Evolutionary conservation across 352 stramenopile species (phyloP).

Genomic region (Pelagophyceae sp.): DNA sequence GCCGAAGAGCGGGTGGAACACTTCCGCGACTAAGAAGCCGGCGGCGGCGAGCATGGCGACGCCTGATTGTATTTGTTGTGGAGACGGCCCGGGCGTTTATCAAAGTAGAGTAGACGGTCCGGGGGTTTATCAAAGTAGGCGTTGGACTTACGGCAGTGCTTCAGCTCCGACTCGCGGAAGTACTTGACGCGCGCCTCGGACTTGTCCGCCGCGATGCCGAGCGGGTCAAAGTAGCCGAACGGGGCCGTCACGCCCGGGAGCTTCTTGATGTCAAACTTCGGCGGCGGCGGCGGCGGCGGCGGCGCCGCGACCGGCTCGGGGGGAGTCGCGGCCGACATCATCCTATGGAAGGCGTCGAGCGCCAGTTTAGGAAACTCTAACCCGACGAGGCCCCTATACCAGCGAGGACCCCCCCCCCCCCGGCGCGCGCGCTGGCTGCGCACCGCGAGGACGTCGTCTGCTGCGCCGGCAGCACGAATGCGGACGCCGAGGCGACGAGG

Average conservation of each 20-base stretch:
- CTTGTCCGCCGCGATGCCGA: slow-evolving; percentile 25
- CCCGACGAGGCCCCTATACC: not conserved
- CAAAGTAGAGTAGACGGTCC: not conserved
- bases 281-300: not conserved
- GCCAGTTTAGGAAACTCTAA: not conserved
- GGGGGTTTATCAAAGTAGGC: not conserved
- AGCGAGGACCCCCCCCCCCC: not conserved
- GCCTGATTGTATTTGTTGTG: too few relatives aligned
- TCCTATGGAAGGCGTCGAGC: not conserved
- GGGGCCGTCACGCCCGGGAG: not conserved
- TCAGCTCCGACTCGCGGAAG: slow-evolving; percentile 36
- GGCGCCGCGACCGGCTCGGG: not conserved
- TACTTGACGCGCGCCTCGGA: slow-evolving; percentile 31
- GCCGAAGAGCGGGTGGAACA: slow-evolving; percentile 33
- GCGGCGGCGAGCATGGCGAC: slow-evolving; percentile 34
- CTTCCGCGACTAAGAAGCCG: slow-evolving; percentile 35
- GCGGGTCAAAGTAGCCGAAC: slow-evolving; percentile 34
- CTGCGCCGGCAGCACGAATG: not conserved
- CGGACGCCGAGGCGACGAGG: not conserved
- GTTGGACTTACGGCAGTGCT: slow-evolving; percentile 30
- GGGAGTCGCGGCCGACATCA: too few relatives aligned
- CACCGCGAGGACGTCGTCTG: not conserved
- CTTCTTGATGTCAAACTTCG: not conserved
- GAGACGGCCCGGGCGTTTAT: too few relatives aligned
- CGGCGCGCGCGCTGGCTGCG: not conserved